These are phyloP conservation scores for Isabelozyma pseudorhagii DNA, from an alignment of 805 yeast genomes.

Conservation along the genomic window DNA sequence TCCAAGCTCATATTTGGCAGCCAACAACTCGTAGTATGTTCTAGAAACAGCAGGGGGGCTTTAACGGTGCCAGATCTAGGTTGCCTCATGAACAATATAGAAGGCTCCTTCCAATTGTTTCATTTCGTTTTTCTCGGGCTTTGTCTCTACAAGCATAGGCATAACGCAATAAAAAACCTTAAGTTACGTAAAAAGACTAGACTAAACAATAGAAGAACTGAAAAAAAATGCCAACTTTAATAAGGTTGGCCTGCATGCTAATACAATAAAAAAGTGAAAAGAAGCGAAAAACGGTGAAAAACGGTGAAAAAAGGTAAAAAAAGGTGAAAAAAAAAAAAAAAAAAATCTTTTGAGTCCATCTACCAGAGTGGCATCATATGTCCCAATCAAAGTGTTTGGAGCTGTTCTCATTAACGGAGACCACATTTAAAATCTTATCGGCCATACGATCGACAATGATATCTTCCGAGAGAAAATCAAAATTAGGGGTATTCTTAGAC, in stretches of 20 bases:
- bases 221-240: not conserved
- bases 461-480: not conserved
- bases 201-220: not conserved
- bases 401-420: constrained; percentile 2
- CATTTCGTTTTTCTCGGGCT: too few species aligned
- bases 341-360: not conserved
- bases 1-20: too few species aligned
- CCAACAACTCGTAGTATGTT: too few species aligned
- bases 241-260: not conserved
- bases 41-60: too few species aligned
- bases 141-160: not conserved
- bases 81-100: too few species aligned
- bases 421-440: constrained; percentile 12
- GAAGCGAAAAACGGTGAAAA: too few species aligned
- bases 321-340: too few species aligned
- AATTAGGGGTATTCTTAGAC: not conserved
- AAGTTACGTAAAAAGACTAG: not conserved
- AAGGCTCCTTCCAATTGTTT: too few species aligned
- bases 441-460: constrained; percentile 15
- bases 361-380: constrained; percentile 1
- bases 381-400: constrained; percentile 13
- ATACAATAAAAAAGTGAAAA: not conserved
- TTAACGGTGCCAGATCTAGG: too few species aligned
- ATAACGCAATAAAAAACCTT: not conserved
- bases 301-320: too few species aligned